phyloP scores from a whole-genome alignment of 2,329 filamentous ascomycete species.

The Pseudogymnoascus sp. region DNA sequence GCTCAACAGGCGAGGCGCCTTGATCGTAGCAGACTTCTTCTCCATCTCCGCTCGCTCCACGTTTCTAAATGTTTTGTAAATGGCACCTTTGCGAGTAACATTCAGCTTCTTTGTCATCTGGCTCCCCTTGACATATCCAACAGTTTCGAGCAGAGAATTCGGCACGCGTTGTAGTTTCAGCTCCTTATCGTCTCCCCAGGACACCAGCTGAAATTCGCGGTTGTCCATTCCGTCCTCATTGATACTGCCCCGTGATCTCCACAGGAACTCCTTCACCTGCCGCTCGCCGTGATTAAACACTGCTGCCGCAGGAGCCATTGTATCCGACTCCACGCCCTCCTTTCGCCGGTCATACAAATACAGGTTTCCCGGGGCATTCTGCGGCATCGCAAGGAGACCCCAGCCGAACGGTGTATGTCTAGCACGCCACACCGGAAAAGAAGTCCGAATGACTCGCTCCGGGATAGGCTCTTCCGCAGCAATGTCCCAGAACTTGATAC shows the following conservation, averaged over 20 bases:
- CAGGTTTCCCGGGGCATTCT: conserved; percentile 76
- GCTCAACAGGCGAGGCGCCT: conserved; percentile 45
- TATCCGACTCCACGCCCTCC: conserved; percentile 39
- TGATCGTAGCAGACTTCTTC: conserved; percentile 55
- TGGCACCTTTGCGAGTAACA: conserved; percentile 74
- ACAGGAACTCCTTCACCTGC: conserved; percentile 86
- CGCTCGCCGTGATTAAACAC: conserved; percentile 55
- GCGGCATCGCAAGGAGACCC: conserved; percentile 84
- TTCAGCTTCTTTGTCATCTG: conserved; percentile 57
- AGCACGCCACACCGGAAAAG: conserved; percentile 85
- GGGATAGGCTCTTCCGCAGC: conserved; percentile 53
- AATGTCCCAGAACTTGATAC: conserved; percentile 91
- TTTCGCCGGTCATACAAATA: conserved; percentile 70
- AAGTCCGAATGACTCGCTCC: conserved; percentile 70
- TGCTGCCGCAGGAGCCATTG: conserved; percentile 42
- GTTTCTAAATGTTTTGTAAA: conserved; percentile 78
- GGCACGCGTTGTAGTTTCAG: conserved; percentile 71
- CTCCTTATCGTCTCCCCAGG: conserved; percentile 83
- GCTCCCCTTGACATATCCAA: conserved; percentile 67
- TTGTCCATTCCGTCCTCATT: conserved; percentile 64
- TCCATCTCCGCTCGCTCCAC: conserved; percentile 55
- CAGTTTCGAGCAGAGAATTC: conserved; percentile 53
- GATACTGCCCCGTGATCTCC: conserved; percentile 70
- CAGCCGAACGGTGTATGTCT: conserved; percentile 85
- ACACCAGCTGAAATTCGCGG: conserved; percentile 86